Conservation (phyloP, 768 basidiomycete species). For the Erythrobasidium yunnanense region DNA sequence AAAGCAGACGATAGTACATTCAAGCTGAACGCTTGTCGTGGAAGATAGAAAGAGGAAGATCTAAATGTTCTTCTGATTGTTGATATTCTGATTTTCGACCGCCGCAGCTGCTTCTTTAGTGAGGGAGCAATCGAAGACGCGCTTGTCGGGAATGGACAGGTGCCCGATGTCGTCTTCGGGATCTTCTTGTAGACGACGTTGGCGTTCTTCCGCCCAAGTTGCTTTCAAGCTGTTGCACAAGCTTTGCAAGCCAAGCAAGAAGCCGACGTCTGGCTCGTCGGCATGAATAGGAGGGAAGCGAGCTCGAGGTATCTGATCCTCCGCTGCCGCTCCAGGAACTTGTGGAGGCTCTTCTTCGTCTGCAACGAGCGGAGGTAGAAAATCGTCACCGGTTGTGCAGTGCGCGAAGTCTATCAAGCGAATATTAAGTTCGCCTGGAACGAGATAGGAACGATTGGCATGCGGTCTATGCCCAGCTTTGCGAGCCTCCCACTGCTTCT, state of each 20-base stretch:
- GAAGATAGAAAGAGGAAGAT: too few relatives aligned
- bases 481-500: neutral
- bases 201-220: conserved; percentile 78
- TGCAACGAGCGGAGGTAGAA: conserved; percentile 46
- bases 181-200: conserved; percentile 45
- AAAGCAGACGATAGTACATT: too few relatives aligned
- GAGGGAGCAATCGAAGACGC: conserved; percentile 24
- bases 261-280: conserved; percentile 82
- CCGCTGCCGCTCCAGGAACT: conserved; percentile 42
- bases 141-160: conserved; percentile 23
- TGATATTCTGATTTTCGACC: too few relatives aligned
- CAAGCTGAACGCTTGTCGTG: too few relatives aligned
- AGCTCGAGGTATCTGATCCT: conserved; percentile 78
- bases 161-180: conserved; percentile 22
- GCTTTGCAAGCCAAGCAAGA: conserved; percentile 78
- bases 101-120: conserved; percentile 19
- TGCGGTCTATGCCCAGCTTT: conserved; percentile 4
- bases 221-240: conserved; percentile 62
- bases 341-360: conserved; percentile 41
- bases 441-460: neutral
- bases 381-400: conserved; percentile 90
- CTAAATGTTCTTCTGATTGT: too few relatives aligned
- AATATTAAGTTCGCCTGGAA: conserved; percentile 73
- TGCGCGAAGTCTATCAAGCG: conserved; percentile 98
- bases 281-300: conserved; percentile 88